Evolutionary conservation across 495 filamentous ascomycete genomes (phyloP).

Genomic region (Xylaria acuta): DNA sequence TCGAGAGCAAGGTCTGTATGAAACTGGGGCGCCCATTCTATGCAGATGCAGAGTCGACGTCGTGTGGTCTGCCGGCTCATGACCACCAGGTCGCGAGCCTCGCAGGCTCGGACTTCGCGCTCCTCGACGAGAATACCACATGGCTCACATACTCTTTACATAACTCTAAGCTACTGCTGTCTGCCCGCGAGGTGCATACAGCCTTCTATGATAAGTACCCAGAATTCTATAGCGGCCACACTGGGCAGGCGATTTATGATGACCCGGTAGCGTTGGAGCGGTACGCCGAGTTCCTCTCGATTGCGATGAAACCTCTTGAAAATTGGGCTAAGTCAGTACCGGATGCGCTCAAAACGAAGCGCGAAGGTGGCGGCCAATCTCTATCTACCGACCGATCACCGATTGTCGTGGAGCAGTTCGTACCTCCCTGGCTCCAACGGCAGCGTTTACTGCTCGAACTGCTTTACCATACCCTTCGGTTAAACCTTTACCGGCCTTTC

Average conservation of each 20-base stretch:
- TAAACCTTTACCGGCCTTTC: constrained; percentile 51
- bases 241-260: constrained; percentile 31
- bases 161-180: constrained; percentile 47
- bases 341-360: constrained; percentile 41
- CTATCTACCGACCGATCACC: constrained; percentile 45
- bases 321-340: constrained; percentile 49
- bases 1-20: constrained; percentile 58
- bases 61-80: constrained; percentile 49
- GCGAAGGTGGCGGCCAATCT: constrained; percentile 41
- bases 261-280: constrained; percentile 29
- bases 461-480: constrained; percentile 48
- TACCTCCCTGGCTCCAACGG: constrained; percentile 49
- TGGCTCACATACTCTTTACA: constrained; percentile 52
- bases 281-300: constrained; percentile 39
- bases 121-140: constrained; percentile 46
- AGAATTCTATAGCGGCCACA: constrained; percentile 31
- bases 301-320: constrained; percentile 33
- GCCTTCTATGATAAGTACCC: constrained; percentile 45
- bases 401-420: constrained; percentile 45
- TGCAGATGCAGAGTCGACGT: constrained; percentile 40
- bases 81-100: constrained; percentile 41
- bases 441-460: constrained; percentile 56
- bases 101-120: constrained; percentile 49
- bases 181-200: constrained; percentile 45
- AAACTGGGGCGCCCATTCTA: constrained; percentile 59